Percentiles rank a stretch among this genome's conserved stretches.
Conservation (phyloP, 768 basidiomycete species). For the Tricholoma matsutake region DNA sequence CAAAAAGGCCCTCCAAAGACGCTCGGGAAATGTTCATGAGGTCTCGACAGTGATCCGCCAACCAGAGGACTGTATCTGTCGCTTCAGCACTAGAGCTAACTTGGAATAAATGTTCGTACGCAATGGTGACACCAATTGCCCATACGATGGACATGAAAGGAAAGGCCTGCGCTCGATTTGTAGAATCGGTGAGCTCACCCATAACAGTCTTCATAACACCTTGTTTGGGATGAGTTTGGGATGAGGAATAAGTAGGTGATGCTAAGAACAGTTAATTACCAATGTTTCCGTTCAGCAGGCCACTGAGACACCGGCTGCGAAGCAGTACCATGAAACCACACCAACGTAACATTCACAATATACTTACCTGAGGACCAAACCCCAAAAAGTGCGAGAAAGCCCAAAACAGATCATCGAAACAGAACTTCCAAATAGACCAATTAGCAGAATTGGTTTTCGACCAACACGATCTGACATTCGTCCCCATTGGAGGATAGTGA, state of each 20-base stretch:
- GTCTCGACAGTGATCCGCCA: constrained; percentile 64
- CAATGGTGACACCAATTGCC: constrained; percentile 41
- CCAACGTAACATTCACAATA: neutral
- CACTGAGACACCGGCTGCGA: constrained; percentile 59
- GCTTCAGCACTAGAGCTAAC: constrained; percentile 1
- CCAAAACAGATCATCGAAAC: constrained; percentile 74
- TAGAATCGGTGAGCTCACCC: constrained; percentile 61
- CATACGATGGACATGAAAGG: constrained; percentile 41
- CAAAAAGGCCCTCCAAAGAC: constrained; percentile 56
- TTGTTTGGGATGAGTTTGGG: constrained; percentile 17
- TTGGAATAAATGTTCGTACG: constrained; percentile 25
- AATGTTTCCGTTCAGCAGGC: constrained; percentile 62
- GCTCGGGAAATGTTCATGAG: constrained; percentile 62
- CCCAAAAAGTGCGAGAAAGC: constrained; percentile 65
- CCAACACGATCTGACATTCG: constrained; percentile 69
- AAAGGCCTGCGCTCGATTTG: constrained; percentile 48
- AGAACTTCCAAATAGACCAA: constrained; percentile 59
- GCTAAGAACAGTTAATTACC: constrained; percentile 31
- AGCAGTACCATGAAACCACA: neutral
- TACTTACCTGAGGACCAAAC: constrained; percentile 48
- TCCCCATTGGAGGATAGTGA: constrained; percentile 73
- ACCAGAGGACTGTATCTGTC: constrained; percentile 50
- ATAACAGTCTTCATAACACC: constrained; percentile 73
- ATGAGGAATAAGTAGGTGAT: neutral
- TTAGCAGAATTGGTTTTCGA: constrained; percentile 70